Evolutionary conservation across 768 basidiomycete genomes (phyloP).

Genomic region (Cubamyces lactineus): DNA sequence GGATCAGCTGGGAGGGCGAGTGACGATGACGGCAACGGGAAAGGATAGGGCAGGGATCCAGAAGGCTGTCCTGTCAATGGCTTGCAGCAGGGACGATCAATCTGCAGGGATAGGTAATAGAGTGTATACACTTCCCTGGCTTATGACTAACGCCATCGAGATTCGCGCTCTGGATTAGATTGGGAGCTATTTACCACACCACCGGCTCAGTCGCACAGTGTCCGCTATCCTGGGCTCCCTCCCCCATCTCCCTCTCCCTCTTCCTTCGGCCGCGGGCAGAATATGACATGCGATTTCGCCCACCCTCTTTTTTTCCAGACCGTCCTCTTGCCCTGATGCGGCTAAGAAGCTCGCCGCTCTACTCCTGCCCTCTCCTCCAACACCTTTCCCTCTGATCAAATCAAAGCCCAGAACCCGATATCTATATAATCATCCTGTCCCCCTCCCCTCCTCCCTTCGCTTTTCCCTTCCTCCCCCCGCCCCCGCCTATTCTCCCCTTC

Average conservation of each 20-base stretch:
- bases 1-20: neutral
- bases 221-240: constrained; percentile 14
- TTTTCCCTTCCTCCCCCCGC: constrained; percentile 12
- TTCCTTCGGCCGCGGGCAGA: neutral
- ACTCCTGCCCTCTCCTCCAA: constrained; percentile 8
- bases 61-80: neutral
- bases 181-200: constrained; percentile 16
- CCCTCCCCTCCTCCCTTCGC: constrained; percentile 22
- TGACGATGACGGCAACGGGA: neutral
- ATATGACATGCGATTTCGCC: constrained; percentile 1
- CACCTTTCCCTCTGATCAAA: constrained; percentile 19
- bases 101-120: constrained; percentile 17
- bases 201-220: constrained; percentile 9
- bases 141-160: constrained; percentile 14
- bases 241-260: neutral
- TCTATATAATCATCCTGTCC: constrained; percentile 26
- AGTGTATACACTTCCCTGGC: constrained; percentile 14
- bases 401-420: constrained; percentile 16
- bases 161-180: constrained; percentile 15
- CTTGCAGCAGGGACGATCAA: constrained; percentile 23
- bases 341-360: constrained; percentile 20
- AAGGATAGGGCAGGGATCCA: neutral
- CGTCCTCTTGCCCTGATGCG: constrained; percentile 20
- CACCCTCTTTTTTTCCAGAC: constrained; percentile 13
- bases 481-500: constrained; percentile 8